A percentile compares a stretch with the other conserved stretches of the same genome.
phyloP scores from a whole-genome alignment of 768 basidiomycete genomes.

The Sporobolomyces pararoseus region DNA sequence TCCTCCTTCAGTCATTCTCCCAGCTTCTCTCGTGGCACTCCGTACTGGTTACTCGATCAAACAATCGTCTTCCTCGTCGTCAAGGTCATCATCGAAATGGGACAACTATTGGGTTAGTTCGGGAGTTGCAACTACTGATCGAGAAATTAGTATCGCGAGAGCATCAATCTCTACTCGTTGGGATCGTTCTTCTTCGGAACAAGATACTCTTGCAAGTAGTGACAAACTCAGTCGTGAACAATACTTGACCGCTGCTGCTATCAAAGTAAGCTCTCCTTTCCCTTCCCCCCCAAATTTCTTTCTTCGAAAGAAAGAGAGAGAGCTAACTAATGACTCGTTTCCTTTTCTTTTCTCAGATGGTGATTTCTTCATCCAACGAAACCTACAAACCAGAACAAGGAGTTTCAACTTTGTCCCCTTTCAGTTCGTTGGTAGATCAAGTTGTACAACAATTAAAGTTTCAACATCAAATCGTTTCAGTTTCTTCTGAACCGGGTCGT shows the following conservation, averaged over 20 bases:
- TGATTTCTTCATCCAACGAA: constrained; percentile 33
- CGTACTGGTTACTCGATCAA: background rate
- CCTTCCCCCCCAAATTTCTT: background rate
- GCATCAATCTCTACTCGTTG: background rate
- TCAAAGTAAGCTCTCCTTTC: constrained; percentile 17
- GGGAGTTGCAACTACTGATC: constrained; percentile 71
- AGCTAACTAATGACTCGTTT: background rate
- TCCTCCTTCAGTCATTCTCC: constrained; percentile 52
- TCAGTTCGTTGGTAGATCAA: background rate
- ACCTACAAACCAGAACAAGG: constrained; percentile 27
- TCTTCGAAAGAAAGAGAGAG: background rate
- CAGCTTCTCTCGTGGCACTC: constrained; percentile 54
- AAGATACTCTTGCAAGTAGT: too few species aligned
- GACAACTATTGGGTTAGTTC: constrained; percentile 48
- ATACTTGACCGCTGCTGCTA: background rate
- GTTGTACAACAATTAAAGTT: constrained; percentile 58
- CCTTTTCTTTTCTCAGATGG: constrained; percentile 7
- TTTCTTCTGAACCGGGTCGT: constrained; percentile 60
- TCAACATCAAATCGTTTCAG: constrained; percentile 65
- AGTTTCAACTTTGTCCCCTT: constrained; percentile 15
- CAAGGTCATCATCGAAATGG: background rate
- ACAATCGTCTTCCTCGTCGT: background rate
- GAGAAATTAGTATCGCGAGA: constrained; percentile 59
- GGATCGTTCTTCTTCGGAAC: too few species aligned
- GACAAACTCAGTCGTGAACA: too few species aligned